Evolutionary conservation across 208 protist genomes (phyloP), one percentile per base, ranked within the genome.

Genomic region (Lotmaria passim): DNA sequence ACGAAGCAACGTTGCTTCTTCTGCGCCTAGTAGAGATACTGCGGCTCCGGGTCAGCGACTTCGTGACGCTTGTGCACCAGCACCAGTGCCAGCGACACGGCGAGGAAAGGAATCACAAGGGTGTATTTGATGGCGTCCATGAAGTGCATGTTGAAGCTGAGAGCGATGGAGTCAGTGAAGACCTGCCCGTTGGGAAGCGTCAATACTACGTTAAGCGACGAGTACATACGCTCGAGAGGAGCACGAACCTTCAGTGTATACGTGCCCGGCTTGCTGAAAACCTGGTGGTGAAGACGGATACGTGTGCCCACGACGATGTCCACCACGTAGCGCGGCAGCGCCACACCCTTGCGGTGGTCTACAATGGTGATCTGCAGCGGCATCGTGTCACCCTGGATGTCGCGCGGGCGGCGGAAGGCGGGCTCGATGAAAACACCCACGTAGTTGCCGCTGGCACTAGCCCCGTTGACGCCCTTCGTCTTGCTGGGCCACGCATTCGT

Each of bases 121-220:
- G 82, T 78, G 62, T 84, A 87, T 65, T 96, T 96, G 34, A 94
- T 78, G 28, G 85, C 83, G 34, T 89, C 79, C 51, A 95, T 72
- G 44, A 93, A 96, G 50, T 94, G 73, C 78, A 92, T 87, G 65
- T 96, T 94, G 65, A 96, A 94, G 64, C 85, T 89, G 48, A 94
- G 62, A 11, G 91, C 31, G 43, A 91, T 67, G 47, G 55, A 82
- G 61, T 96, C 91, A 2, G 81, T 86, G 69, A 87, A 97, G 4
- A 61, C 65, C 66, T 95, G 91, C 0, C 87, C 85, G 71, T 90
- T 89, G 8, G 79, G 67, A 26, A 93, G 65, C 21, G 61, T 75
- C 82, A 98, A 76, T 8, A 81, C 64, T 1, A 97, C 73, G 10
- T 39, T 77, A 0, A 98, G 57, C 1, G 80, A 76, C 10, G 78